A percentile compares a stretch with the other conserved stretches of the same genome.
Conservation (phyloP, 129 eudicot species). For the Pseudognaphalium luteoalbum region DNA sequence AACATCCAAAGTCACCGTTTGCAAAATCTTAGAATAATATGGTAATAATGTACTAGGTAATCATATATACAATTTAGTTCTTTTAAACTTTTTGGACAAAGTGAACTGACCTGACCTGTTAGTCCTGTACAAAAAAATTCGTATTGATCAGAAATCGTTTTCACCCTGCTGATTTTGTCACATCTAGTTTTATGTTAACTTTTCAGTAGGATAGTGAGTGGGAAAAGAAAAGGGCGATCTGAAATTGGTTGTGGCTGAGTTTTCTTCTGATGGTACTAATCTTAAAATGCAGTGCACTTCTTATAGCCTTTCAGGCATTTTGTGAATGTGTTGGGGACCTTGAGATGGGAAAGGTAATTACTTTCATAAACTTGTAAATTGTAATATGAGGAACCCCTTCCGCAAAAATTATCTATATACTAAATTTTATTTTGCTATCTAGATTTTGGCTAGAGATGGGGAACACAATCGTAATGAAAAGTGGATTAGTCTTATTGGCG, state of each 20-base stretch:
- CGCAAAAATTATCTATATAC: background rate
- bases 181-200: background rate
- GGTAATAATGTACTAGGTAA: no score
- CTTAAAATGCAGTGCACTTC: slow-evolving; percentile 53
- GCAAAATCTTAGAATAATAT: no score
- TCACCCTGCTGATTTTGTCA: no score
- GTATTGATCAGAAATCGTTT: no score
- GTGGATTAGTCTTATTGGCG: slow-evolving; percentile 86
- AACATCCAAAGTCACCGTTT: no score
- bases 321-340: slow-evolving; percentile 99
- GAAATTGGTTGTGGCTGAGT: no score
- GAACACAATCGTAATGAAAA: slow-evolving; percentile 79
- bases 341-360: slow-evolving; percentile 93
- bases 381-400: background rate
- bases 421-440: slow-evolving; percentile 15
- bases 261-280: background rate
- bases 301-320: slow-evolving; percentile 88
- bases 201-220: slow-evolving; percentile 2
- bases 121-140: no score
- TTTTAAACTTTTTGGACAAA: no score
- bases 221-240: no score
- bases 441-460: slow-evolving; percentile 92
- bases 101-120: no score
- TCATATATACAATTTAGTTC: no score
- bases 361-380: slow-evolving; percentile 13